Conservation (phyloP, 306 rosid species). For the Lagenaria siceraria region DNA sequence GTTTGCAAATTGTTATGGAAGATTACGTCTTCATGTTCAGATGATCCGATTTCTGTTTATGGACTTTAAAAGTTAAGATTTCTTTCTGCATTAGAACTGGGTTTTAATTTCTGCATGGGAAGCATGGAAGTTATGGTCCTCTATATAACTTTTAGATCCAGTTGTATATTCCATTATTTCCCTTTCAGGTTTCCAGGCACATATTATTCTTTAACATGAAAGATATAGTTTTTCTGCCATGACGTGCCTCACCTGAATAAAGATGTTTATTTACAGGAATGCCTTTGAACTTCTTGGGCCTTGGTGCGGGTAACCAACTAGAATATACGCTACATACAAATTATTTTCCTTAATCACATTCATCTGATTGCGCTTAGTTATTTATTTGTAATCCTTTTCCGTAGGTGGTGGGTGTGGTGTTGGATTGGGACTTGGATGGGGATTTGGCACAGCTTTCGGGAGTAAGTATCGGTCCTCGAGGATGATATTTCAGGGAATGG, state of each 20-base stretch:
- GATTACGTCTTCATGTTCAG: neutral
- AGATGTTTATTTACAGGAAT: constrained; percentile 38
- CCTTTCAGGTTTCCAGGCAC: neutral
- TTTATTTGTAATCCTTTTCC: constrained; percentile 7
- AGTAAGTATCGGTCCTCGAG: constrained; percentile 68
- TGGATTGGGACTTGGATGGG: constrained; percentile 99
- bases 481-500: constrained; percentile 57
- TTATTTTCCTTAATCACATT: neutral
- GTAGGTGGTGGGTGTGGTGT: constrained; percentile 98
- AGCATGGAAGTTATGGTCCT: neutral
- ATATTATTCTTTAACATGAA: neutral
- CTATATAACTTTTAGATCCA: neutral
- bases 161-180: neutral
- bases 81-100: too few species aligned
- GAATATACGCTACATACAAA: neutral
- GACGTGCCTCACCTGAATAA: constrained; percentile 11
- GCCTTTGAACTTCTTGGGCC: constrained; percentile 85
- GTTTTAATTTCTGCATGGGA: neutral
- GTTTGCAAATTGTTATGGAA: neutral
- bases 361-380: neutral
- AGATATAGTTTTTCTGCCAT: neutral
- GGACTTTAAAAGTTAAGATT: neutral
- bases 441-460: constrained; percentile 85
- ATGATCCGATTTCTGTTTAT: neutral
- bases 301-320: constrained; percentile 61